phyloP scores from a whole-genome alignment of 2,329 filamentous ascomycete genomes.

The Diaporthe destruens region DNA sequence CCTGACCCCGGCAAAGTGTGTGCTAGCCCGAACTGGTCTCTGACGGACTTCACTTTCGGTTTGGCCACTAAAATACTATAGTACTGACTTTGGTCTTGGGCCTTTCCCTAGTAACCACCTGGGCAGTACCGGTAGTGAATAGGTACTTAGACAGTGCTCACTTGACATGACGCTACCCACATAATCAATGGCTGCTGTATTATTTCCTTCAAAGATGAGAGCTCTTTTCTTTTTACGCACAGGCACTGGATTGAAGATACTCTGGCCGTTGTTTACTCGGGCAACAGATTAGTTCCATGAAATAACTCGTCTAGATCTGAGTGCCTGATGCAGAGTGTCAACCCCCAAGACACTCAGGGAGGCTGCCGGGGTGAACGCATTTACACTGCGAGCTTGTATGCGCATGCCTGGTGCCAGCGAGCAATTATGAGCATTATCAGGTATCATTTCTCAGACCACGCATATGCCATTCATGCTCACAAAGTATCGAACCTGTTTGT shows the following conservation, averaged over 20 bases:
- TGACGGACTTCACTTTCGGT: constrained; percentile 3
- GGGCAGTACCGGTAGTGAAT: too few species aligned
- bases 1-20: background rate
- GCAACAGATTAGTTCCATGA: background rate
- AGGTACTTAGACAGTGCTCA: too few species aligned
- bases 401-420: too few species aligned
- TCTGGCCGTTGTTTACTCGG: background rate
- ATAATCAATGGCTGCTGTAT: background rate
- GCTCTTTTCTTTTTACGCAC: background rate
- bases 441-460: background rate
- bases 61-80: background rate
- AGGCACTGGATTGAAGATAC: background rate
- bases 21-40: background rate
- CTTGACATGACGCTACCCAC: background rate
- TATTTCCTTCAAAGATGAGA: background rate
- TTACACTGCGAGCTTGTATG: too few species aligned
- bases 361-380: too few species aligned
- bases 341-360: too few species aligned
- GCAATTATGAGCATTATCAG: too few species aligned
- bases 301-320: too few species aligned
- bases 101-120: background rate
- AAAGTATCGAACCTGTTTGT: background rate
- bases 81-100: fast-evolving
- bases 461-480: background rate
- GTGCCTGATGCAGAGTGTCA: background rate